Evolutionary conservation across 331 rosid genomes (phyloP).

Genomic region (Quercus phellos): DNA sequence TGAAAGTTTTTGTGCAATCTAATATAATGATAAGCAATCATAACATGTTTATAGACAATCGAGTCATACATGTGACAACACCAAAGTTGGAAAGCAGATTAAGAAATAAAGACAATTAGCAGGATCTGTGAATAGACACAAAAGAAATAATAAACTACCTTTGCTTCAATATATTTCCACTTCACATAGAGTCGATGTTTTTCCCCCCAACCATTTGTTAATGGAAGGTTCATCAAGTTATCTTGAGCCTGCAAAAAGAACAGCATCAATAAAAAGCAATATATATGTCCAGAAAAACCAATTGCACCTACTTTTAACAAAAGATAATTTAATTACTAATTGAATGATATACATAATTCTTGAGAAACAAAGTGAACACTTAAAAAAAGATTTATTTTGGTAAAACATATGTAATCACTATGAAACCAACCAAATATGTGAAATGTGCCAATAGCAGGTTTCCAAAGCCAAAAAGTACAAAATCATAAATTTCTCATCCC

Average conservation of each 20-base stretch:
- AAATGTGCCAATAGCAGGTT: background rate
- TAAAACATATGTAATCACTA: background rate
- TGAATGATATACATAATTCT: background rate
- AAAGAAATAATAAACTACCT: constrained; percentile 40
- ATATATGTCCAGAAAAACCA: constrained; percentile 1
- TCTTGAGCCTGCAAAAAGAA: constrained; percentile 82
- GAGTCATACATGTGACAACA: background rate
- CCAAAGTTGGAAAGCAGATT: background rate
- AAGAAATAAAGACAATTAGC: background rate
- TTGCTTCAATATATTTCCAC: constrained; percentile 88
- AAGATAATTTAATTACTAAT: background rate
- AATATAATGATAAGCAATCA: background rate
- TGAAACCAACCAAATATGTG: background rate
- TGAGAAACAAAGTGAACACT: background rate
- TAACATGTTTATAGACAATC: background rate
- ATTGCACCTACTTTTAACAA: constrained; percentile 5
- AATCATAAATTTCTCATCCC: background rate
- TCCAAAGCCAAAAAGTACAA: background rate
- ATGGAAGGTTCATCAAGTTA: constrained; percentile 91
- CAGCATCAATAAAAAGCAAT: constrained; percentile 11
- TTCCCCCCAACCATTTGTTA: constrained; percentile 95
- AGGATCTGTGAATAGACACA: background rate
- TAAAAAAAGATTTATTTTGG: background rate
- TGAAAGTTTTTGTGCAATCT: too few relatives aligned
- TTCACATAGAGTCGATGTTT: constrained; percentile 75